These are phyloP conservation scores for Desmodesmus armatus DNA, from an alignment of 139 green algal species.

Conservation along the genomic window DNA sequence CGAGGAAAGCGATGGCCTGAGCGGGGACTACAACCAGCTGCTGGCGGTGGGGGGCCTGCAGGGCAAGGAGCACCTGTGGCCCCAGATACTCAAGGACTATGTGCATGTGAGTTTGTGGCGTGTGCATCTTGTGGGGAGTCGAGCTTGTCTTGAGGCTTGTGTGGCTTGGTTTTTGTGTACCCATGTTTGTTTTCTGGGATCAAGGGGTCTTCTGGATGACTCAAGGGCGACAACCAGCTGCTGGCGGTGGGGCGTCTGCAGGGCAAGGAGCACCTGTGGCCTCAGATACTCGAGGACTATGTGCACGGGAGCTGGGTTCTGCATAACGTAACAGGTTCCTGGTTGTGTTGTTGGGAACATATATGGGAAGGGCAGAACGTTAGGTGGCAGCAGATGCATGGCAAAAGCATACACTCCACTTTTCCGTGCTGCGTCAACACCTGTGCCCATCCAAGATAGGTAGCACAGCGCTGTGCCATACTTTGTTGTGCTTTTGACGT, in stretches of 20 bases:
- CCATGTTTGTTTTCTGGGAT: background rate
- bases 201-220: background rate
- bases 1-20: constrained; percentile 12
- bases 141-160: background rate
- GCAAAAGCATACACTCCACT: too few species aligned
- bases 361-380: background rate
- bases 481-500: background rate
- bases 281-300: background rate
- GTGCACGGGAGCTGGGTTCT: too few species aligned
- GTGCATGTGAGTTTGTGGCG: constrained; percentile 5
- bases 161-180: background rate
- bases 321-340: background rate
- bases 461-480: background rate
- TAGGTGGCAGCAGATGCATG: background rate
- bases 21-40: constrained; percentile 36
- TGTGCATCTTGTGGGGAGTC: background rate
- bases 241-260: background rate
- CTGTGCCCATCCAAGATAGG: background rate
- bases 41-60: constrained; percentile 27
- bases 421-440: background rate
- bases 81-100: background rate
- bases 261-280: background rate
- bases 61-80: constrained; percentile 26
- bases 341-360: background rate
- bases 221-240: background rate